A percentile compares a stretch with the other conserved stretches of the same genome.
Conservation (phyloP, 768 basidiomycete genomes). For the Lentinula edodes region DNA sequence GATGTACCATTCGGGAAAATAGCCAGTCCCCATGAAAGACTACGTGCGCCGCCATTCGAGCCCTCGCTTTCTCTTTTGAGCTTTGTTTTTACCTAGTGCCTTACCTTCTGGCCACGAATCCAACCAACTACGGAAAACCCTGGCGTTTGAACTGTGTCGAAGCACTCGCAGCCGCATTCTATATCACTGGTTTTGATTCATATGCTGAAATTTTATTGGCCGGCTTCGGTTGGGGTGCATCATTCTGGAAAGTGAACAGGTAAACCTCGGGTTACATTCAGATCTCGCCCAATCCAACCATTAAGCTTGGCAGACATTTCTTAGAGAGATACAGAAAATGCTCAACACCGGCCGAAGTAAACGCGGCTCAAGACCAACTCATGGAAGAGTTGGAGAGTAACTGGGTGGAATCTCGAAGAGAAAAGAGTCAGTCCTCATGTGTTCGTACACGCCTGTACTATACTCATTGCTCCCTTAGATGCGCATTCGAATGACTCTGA, state of each 20-base stretch:
- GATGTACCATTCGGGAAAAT: slow-evolving; percentile 96
- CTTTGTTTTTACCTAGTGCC: slow-evolving; percentile 57
- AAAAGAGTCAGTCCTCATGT: slow-evolving; percentile 35
- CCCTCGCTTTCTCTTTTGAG: not conserved
- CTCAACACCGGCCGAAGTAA: slow-evolving; percentile 51
- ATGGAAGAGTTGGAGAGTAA: slow-evolving; percentile 62
- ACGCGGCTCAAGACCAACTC: slow-evolving; percentile 57
- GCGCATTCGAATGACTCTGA: slow-evolving; percentile 25
- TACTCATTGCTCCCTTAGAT: slow-evolving; percentile 5
- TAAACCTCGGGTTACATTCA: slow-evolving; percentile 22
- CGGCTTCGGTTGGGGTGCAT: slow-evolving; percentile 87
- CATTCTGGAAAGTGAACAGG: slow-evolving; percentile 87
- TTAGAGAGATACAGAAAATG: slow-evolving; percentile 78
- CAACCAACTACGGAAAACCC: slow-evolving; percentile 96
- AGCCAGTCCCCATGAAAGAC: slow-evolving; percentile 84
- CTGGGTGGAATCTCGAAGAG: slow-evolving; percentile 52
- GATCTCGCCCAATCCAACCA: not conserved
- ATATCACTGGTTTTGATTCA: slow-evolving; percentile 80
- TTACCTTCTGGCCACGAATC: slow-evolving; percentile 92
- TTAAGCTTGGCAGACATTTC: slow-evolving; percentile 36
- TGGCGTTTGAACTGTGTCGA: slow-evolving; percentile 96
- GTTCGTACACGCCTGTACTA: not conserved
- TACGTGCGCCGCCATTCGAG: slow-evolving; percentile 50
- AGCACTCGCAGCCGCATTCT: slow-evolving; percentile 91
- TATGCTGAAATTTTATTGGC: slow-evolving; percentile 76